These are phyloP conservation scores for Dalechampia spathulata DNA, from an alignment of 441 rosid species.

Conservation along the genomic window DNA sequence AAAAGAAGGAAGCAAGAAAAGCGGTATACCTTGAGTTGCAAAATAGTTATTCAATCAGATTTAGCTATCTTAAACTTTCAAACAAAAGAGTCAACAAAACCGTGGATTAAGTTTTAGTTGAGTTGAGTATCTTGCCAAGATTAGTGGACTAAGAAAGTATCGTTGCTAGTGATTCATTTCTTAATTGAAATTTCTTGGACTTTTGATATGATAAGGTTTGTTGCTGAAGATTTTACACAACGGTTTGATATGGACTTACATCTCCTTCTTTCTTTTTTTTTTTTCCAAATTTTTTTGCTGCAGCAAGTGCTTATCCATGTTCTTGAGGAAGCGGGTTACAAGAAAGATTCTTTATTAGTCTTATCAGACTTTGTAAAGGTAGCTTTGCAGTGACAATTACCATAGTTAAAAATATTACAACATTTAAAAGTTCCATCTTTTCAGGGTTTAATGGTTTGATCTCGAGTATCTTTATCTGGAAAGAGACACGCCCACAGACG, in stretches of 20 bases:
- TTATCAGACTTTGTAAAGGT: slow-evolving; percentile 83
- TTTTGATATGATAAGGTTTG: not conserved
- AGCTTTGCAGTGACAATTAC: slow-evolving; percentile 2
- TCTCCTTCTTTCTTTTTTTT: not conserved
- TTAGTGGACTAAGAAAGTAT: too few species aligned
- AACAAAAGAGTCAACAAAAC: too few species aligned
- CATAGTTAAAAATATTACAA: not conserved
- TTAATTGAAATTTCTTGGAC: not conserved
- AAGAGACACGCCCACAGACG: too few species aligned
- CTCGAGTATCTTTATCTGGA: not conserved
- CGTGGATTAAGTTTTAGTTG: not conserved
- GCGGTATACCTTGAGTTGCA: not conserved
- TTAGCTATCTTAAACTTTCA: too few species aligned
- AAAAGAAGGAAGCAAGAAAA: too few species aligned
- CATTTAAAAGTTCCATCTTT: not conserved
- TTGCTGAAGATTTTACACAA: slow-evolving; percentile 4
- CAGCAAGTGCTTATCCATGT: slow-evolving; percentile 74
- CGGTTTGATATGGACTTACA: not conserved
- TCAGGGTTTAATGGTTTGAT: not conserved
- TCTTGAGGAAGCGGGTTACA: slow-evolving; percentile 69
- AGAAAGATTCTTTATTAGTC: slow-evolving; percentile 51
- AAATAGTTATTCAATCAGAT: not conserved
- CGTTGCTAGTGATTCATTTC: not conserved
- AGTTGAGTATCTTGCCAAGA: not conserved
- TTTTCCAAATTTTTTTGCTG: slow-evolving; percentile 14